A percentile compares a stretch with the other conserved stretches of the same genome.
These are phyloP conservation scores for Coffea humblotiana DNA, from an alignment of 305 asterid species.

Conservation along the genomic window DNA sequence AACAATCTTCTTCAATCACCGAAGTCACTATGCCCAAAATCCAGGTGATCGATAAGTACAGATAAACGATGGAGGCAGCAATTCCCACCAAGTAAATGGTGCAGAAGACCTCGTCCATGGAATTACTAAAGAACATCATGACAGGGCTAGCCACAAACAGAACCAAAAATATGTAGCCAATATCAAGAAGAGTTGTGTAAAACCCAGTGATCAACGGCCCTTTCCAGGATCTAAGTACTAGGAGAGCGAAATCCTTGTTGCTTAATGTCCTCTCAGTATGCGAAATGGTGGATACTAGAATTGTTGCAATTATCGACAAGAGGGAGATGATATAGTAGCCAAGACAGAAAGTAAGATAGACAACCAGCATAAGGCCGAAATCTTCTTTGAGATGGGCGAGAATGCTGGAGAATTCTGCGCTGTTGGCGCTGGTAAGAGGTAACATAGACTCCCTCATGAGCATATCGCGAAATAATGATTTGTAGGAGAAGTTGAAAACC, in stretches of 20 bases:
- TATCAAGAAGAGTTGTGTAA: neutral
- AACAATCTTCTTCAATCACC: conserved; percentile 11
- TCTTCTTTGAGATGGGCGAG: conserved; percentile 1
- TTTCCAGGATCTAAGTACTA: neutral
- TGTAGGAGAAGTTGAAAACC: conserved; percentile 20
- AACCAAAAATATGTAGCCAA: conserved; percentile 4
- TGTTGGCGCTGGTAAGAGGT: conserved; percentile 19
- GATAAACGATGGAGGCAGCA: conserved; percentile 2
- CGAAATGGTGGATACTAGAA: conserved; percentile 7
- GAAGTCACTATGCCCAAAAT: conserved; percentile 18
- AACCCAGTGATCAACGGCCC: conserved; percentile 18
- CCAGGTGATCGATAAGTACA: conserved; percentile 9
- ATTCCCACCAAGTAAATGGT: neutral
- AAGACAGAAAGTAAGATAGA: neutral
- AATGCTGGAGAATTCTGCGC: neutral
- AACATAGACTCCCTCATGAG: conserved; percentile 23
- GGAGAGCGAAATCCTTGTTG: neutral
- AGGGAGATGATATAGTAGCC: neutral
- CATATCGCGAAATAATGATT: conserved; percentile 26
- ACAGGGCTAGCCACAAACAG: neutral
- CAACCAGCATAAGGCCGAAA: neutral
- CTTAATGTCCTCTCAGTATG: neutral
- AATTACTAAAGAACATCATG: neutral
- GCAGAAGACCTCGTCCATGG: too few relatives aligned
- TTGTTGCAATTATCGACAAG: neutral